Evolutionary conservation across 139 green algal genomes (phyloP).

Genomic region (Coccomyxa sp.): DNA sequence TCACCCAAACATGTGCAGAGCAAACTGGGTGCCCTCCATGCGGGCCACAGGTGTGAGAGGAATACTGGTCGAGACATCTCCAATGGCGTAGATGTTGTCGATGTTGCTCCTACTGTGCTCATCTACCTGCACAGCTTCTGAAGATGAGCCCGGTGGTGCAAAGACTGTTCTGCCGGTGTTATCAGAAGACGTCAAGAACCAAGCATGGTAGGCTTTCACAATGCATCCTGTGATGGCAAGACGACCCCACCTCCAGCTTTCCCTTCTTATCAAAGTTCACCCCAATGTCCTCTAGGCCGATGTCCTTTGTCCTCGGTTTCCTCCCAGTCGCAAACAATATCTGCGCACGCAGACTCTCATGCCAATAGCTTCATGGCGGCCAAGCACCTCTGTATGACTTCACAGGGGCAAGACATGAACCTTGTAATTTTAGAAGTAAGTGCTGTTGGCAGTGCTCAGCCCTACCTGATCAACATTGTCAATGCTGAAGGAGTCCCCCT

Average conservation of each 20-base stretch:
- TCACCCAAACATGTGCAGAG: slow-evolving; percentile 73
- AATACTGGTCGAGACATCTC: slow-evolving; percentile 92
- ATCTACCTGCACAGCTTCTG: slow-evolving; percentile 67
- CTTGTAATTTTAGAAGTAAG: too few relatives aligned
- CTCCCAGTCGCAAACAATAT: slow-evolving; percentile 81
- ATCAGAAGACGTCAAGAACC: too few relatives aligned
- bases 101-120: slow-evolving; percentile 75
- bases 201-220: neutral
- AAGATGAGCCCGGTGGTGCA: too few relatives aligned
- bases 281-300: slow-evolving; percentile 70
- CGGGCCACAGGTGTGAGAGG: slow-evolving; percentile 77
- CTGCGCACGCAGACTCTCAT: neutral
- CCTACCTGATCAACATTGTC: slow-evolving; percentile 8
- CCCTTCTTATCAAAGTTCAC: slow-evolving; percentile 51
- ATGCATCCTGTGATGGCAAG: neutral
- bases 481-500: slow-evolving; percentile 8
- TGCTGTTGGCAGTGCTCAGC: too few relatives aligned
- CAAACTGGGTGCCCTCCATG: slow-evolving; percentile 95
- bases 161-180: too few relatives aligned
- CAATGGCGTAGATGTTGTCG: slow-evolving; percentile 87
- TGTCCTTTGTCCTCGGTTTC: slow-evolving; percentile 62
- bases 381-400: too few relatives aligned
- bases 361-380: neutral
- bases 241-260: slow-evolving; percentile 37
- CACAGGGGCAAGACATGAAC: too few relatives aligned